A percentile compares a stretch with the other conserved stretches of the same genome.
phyloP scores from a whole-genome alignment of 495 filamentous ascomycete genomes.

The Penicillium simplicissimum region DNA sequence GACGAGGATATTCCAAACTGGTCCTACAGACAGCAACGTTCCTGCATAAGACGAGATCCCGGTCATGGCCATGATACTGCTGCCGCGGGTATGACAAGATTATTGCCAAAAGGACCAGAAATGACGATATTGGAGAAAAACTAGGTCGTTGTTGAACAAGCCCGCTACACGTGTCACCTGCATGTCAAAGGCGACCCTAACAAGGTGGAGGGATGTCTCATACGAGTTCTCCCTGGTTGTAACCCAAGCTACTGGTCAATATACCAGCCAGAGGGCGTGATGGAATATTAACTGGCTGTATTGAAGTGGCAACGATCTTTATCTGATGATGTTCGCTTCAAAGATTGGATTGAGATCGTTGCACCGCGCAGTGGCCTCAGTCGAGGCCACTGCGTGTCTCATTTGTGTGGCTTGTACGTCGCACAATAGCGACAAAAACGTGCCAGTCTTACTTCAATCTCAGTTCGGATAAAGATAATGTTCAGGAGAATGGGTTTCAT shows the following conservation, averaged over 20 bases:
- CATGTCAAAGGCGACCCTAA: background rate
- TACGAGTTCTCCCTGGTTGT: background rate
- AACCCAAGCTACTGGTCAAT: background rate
- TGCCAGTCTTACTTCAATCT: background rate
- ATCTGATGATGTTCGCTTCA: background rate
- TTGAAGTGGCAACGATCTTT: background rate
- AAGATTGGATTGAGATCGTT: too few species aligned
- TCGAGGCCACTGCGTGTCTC: conserved; percentile 10
- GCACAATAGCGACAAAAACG: conserved; percentile 10
- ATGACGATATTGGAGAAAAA: conserved; percentile 1
- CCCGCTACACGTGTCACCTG: background rate
- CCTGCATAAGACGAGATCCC: conserved; percentile 1
- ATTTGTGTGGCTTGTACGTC: conserved; percentile 15
- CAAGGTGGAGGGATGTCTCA: background rate
- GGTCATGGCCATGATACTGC: background rate
- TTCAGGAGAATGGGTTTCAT: background rate
- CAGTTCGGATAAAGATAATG: background rate
- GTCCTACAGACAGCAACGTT: background rate
- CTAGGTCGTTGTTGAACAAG: conserved; percentile 3
- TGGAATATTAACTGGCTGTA: background rate
- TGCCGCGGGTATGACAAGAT: conserved; percentile 3
- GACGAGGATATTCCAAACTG: background rate
- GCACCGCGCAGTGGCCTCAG: too few species aligned
- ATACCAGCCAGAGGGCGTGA: background rate
- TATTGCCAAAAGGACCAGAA: conserved; percentile 4